Percentiles rank a stretch among this genome's conserved stretches.
These are phyloP conservation scores for Thalassiosira profunda DNA, from an alignment of 108 stramenopile species.

Conservation along the genomic window DNA sequence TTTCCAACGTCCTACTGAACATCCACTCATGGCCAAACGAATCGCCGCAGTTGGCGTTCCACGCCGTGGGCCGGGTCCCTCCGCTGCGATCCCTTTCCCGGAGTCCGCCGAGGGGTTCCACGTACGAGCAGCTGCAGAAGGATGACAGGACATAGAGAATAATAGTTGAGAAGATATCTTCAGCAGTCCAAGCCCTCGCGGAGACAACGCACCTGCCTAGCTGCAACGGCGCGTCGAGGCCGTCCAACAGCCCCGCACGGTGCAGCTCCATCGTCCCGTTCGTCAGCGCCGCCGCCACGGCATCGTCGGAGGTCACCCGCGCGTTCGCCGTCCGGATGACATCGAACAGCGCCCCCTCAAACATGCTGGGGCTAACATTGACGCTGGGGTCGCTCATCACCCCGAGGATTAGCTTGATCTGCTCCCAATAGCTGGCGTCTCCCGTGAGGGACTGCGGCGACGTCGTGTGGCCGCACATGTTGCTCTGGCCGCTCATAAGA, in stretches of 20 bases:
- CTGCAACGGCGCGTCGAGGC: neutral
- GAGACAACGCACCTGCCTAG: neutral
- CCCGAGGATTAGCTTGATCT: neutral
- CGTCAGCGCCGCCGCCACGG: neutral
- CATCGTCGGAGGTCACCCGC: neutral
- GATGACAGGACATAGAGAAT: neutral
- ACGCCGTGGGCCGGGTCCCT: neutral
- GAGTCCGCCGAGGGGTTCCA: neutral
- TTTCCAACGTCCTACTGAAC: neutral
- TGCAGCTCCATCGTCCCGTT: slow-evolving; percentile 6
- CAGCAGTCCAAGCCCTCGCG: neutral
- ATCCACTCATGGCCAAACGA: slow-evolving; percentile 14
- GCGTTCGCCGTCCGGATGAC: neutral
- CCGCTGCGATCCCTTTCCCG: no score
- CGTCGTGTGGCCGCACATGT: slow-evolving; percentile 7
- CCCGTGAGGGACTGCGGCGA: neutral
- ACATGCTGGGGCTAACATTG: no score
- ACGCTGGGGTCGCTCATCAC: neutral
- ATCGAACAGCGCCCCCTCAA: neutral
- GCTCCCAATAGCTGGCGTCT: slow-evolving; percentile 2
- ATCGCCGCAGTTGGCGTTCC: neutral
- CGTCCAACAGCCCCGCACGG: neutral
- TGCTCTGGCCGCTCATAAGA: slow-evolving; percentile 8
- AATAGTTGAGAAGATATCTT: neutral
- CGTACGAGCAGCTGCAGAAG: neutral